Conservation (phyloP, 2,329 filamentous ascomycete genomes). For the Botrytis paeoniae region DNA sequence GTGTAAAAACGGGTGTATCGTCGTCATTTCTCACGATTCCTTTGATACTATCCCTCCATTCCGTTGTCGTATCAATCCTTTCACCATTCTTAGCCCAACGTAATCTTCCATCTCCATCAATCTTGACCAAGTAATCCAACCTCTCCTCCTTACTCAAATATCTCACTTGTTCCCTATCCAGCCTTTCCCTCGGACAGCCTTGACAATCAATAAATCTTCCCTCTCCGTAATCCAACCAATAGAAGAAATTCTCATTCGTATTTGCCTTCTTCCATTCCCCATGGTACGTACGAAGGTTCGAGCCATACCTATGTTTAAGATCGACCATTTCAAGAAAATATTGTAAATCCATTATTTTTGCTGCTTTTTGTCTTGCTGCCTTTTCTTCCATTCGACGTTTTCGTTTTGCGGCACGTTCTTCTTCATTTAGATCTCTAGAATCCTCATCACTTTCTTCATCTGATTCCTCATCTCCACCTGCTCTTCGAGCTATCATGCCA, state of each 20-base stretch:
- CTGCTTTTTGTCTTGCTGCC: slow-evolving; percentile 58
- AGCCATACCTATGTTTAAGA: slow-evolving; percentile 67
- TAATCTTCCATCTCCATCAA: slow-evolving; percentile 72
- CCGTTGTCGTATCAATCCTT: slow-evolving; percentile 70
- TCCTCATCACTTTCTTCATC: slow-evolving; percentile 27
- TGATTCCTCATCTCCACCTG: slow-evolving; percentile 61
- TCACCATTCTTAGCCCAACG: slow-evolving; percentile 82
- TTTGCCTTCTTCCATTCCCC: slow-evolving; percentile 75
- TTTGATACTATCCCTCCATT: slow-evolving; percentile 75
- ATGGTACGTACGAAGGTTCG: slow-evolving; percentile 76
- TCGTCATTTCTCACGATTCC: slow-evolving; percentile 66
- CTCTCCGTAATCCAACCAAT: slow-evolving; percentile 83
- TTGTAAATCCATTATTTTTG: slow-evolving; percentile 78
- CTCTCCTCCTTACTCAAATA: slow-evolving; percentile 83
- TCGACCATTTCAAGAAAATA: slow-evolving; percentile 87
- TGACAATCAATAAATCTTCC: slow-evolving; percentile 68
- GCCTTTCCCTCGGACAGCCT: slow-evolving; percentile 67
- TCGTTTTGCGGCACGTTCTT: slow-evolving; percentile 42
- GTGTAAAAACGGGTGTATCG: slow-evolving; percentile 51
- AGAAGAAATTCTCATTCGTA: slow-evolving; percentile 87
- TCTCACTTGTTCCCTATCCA: slow-evolving; percentile 77
- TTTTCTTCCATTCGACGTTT: slow-evolving; percentile 49
- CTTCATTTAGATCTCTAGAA: slow-evolving; percentile 32
- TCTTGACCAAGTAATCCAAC: slow-evolving; percentile 72
- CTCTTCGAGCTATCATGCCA: slow-evolving; percentile 66